These are phyloP conservation scores for Tetraselmis chui DNA, from an alignment of 139 green algal species.

Conservation along the genomic window DNA sequence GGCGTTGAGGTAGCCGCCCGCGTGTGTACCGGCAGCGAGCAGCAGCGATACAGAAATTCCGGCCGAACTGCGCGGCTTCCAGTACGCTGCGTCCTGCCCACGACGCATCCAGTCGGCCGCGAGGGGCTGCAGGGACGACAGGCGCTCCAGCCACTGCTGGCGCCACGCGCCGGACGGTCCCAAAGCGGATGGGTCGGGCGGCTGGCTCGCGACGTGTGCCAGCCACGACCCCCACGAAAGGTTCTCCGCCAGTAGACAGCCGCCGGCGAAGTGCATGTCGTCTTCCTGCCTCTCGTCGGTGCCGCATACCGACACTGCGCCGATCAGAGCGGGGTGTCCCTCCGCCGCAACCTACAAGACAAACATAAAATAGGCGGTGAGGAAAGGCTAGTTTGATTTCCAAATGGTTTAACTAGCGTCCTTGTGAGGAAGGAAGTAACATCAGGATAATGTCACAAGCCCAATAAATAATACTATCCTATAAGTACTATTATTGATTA, in stretches of 20 bases:
- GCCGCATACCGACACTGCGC: constrained; percentile 11
- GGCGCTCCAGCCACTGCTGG: constrained; percentile 3
- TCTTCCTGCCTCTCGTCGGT: constrained; percentile 14
- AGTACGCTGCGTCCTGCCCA: constrained; percentile 1
- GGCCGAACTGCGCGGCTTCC: neutral
- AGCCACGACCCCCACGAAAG: constrained; percentile 16
- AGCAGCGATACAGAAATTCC: constrained; percentile 9
- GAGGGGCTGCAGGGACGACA: constrained; percentile 5
- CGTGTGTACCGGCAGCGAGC: neutral
- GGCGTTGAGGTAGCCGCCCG: constrained; percentile 15
- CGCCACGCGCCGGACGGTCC: constrained; percentile 4
- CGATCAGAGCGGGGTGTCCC: neutral
- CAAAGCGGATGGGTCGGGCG: constrained; percentile 2
- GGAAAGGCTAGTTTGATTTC: too few relatives aligned
- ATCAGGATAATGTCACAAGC: too few relatives aligned
- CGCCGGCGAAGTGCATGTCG: constrained; percentile 22
- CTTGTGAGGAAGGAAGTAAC: too few relatives aligned
- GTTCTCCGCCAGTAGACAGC: constrained; percentile 15
- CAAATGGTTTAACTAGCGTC: too few relatives aligned
- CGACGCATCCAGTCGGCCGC: neutral
- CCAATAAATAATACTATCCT: too few relatives aligned
- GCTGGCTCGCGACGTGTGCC: constrained; percentile 5
- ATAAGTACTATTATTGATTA: too few relatives aligned
- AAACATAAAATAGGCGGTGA: too few relatives aligned
- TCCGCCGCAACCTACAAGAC: constrained; percentile 1